These are phyloP conservation scores for Aquanectria penicillioides DNA, from an alignment of 2,329 filamentous ascomycete species.

Conservation along the genomic window DNA sequence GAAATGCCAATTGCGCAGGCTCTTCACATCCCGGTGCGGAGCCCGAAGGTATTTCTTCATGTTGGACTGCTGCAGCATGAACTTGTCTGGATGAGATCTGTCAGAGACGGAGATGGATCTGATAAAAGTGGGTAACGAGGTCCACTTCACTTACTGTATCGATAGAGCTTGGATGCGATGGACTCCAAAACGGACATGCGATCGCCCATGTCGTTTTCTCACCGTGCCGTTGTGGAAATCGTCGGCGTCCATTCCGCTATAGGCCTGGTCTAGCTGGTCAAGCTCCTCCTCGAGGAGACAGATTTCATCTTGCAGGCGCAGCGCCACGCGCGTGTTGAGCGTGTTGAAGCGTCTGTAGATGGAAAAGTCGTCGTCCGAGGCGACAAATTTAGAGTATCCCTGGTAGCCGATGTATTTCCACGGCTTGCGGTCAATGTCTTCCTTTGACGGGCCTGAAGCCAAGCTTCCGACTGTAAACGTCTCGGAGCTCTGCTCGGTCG, in stretches of 20 bases:
- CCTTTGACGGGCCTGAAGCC: background rate
- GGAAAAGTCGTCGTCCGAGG: background rate
- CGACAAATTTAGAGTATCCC: background rate
- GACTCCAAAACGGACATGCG: background rate
- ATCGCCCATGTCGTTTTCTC: background rate
- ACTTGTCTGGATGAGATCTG: no score
- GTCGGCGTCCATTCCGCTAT: background rate
- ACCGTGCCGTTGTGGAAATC: background rate
- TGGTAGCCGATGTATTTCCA: background rate
- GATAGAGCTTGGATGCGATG: background rate
- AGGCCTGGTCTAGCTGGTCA: background rate
- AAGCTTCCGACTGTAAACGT: no score
- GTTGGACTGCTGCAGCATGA: background rate
- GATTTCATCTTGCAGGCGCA: background rate
- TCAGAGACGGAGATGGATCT: no score
- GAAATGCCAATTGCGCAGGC: background rate
- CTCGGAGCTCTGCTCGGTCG: no score
- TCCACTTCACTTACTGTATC: background rate
- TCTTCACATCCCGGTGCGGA: background rate
- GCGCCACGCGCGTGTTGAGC: background rate
- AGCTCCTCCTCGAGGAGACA: background rate
- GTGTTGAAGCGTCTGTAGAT: conserved; percentile 1
- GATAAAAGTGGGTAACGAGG: no score
- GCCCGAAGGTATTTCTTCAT: background rate
- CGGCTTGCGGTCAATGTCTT: background rate